Percentiles rank a stretch among this genome's conserved stretches.
These are phyloP conservation scores for Xylaria sp. DNA, from an alignment of 495 filamentous ascomycete species.

Conservation along the genomic window DNA sequence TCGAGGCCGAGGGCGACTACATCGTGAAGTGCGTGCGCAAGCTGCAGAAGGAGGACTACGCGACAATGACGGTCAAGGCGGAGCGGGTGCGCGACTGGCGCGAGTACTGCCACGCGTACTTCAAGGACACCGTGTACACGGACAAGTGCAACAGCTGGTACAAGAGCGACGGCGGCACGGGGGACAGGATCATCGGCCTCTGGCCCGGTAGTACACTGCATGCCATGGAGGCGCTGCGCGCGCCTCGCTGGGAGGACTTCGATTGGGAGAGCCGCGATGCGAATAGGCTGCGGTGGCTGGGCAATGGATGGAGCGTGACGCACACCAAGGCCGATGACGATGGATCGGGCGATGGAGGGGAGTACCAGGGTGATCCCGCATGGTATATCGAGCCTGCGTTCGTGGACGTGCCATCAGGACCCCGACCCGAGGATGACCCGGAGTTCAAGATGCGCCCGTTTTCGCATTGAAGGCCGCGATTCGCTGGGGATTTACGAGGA, in stretches of 20 bases:
- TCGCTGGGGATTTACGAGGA: neutral
- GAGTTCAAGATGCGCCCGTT: constrained; percentile 52
- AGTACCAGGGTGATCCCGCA: constrained; percentile 49
- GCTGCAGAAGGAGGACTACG: constrained; percentile 70
- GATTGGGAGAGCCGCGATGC: constrained; percentile 44
- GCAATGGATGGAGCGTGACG: constrained; percentile 57
- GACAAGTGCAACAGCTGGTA: constrained; percentile 78
- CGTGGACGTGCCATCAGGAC: constrained; percentile 49
- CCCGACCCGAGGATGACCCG: constrained; percentile 52
- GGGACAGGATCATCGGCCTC: constrained; percentile 46
- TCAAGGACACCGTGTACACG: constrained; percentile 67
- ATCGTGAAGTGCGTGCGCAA: constrained; percentile 69
- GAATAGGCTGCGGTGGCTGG: constrained; percentile 55
- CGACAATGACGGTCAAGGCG: constrained; percentile 58
- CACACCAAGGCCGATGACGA: constrained; percentile 42
- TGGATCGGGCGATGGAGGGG: constrained; percentile 13
- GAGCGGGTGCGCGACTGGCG: constrained; percentile 67
- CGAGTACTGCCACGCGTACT: constrained; percentile 67
- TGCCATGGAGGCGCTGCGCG: constrained; percentile 50
- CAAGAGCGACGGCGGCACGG: constrained; percentile 48
- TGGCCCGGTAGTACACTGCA: constrained; percentile 55
- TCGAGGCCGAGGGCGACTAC: constrained; percentile 68
- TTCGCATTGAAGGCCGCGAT: constrained; percentile 47
- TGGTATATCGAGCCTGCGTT: constrained; percentile 58
- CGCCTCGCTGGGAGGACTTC: constrained; percentile 55